phyloP scores from a whole-genome alignment of 306 rosid species.

The Pterocarpus macrocarpus region DNA sequence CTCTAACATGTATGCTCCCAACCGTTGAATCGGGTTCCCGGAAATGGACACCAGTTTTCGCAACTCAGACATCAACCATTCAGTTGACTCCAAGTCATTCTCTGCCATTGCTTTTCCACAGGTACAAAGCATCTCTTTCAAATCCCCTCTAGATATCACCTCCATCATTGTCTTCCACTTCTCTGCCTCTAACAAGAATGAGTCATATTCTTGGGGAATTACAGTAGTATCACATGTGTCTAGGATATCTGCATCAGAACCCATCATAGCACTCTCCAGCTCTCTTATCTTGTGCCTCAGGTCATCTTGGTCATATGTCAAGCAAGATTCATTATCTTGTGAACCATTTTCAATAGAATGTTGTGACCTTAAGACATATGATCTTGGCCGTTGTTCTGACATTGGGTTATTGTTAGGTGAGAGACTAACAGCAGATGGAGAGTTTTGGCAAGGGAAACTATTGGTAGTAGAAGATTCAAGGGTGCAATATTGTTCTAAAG shows the following conservation, averaged over 20 bases:
- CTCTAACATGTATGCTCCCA: conserved; percentile 91
- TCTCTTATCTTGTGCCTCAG: conserved; percentile 84
- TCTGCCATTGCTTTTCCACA: conserved; percentile 77
- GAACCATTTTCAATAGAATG: conserved; percentile 64
- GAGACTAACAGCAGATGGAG: conserved; percentile 65
- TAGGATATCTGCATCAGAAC: conserved; percentile 65
- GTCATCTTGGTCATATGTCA: conserved; percentile 63
- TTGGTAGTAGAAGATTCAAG: conserved; percentile 67
- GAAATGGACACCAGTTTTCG: conserved; percentile 80
- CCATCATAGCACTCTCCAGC: conserved; percentile 82
- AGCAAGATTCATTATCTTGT: conserved; percentile 63
- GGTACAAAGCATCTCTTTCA: conserved; percentile 76
- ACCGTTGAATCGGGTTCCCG: conserved; percentile 80
- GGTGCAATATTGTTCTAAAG: conserved; percentile 56
- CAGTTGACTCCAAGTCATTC: conserved; percentile 64
- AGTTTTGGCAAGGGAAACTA: conserved; percentile 52
- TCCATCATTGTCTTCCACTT: conserved; percentile 67
- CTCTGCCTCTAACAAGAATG: conserved; percentile 55
- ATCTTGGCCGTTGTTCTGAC: conserved; percentile 63
- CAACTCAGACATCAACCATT: conserved; percentile 74
- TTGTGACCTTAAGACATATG: conserved; percentile 45
- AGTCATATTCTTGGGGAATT: conserved; percentile 45
- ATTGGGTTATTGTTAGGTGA: conserved; percentile 66
- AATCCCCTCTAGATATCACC: conserved; percentile 70
- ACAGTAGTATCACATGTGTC: conserved; percentile 45